Conservation (phyloP, 225 moss, liverwort and hornwort species). For the Antitrichia curtipendula region DNA sequence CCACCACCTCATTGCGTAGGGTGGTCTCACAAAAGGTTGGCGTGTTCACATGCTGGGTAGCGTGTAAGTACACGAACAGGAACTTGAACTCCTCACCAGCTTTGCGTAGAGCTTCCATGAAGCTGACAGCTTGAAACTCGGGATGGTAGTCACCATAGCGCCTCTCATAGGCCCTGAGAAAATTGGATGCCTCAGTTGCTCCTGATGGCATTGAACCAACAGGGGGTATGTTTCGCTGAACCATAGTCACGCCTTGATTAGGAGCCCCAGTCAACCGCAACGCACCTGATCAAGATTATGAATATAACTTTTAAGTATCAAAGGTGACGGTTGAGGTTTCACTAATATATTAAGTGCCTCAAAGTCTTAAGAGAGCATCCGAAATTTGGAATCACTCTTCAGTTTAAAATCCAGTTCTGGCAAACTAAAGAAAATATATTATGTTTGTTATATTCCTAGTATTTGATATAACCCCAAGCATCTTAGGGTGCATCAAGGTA, state of each 20-base stretch:
- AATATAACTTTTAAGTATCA: background rate
- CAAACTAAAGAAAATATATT: background rate
- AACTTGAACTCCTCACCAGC: constrained; percentile 84
- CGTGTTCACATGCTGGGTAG: constrained; percentile 70
- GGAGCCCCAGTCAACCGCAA: constrained; percentile 35
- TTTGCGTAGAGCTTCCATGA: constrained; percentile 73
- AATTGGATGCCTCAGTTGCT: constrained; percentile 54
- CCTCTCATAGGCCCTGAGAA: constrained; percentile 65
- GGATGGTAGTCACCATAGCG: constrained; percentile 81
- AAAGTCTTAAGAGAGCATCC: background rate
- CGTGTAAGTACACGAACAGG: constrained; percentile 86
- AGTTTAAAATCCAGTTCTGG: background rate
- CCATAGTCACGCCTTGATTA: background rate
- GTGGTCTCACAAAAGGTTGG: constrained; percentile 67
- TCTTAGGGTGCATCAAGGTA: background rate
- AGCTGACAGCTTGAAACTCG: constrained; percentile 61
- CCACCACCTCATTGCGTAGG: constrained; percentile 57
- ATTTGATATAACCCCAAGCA: background rate
- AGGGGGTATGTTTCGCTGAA: background rate
- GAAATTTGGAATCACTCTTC: background rate
- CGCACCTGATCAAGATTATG: constrained; percentile 24
- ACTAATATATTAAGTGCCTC: background rate
- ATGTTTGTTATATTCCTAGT: too few species aligned
- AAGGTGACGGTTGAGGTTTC: background rate
- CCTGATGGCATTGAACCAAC: constrained; percentile 34